phyloP scores from a whole-genome alignment of 441 rosid species.

The Populus tomentosa region DNA sequence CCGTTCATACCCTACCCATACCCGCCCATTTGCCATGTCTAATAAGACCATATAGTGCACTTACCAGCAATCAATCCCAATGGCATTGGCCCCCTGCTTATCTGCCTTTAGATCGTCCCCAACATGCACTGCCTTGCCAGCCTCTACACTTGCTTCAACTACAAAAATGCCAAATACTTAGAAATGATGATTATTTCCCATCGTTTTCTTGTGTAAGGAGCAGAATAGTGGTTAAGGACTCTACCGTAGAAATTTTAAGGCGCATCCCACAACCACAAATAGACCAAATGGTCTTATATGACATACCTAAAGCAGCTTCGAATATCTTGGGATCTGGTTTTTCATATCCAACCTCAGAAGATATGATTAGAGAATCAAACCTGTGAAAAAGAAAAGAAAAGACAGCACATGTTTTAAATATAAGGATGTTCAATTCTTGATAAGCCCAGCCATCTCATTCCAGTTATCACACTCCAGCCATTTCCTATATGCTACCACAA shows the following conservation, averaged over 20 bases:
- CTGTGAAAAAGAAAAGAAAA: slow-evolving; percentile 33
- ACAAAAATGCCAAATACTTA: slow-evolving; percentile 9
- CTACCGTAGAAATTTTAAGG: not conserved
- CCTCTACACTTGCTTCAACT: slow-evolving; percentile 54
- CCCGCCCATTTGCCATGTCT: not conserved
- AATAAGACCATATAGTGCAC: not conserved
- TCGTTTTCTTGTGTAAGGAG: not conserved
- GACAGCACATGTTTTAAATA: not conserved
- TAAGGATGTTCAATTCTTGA: not conserved
- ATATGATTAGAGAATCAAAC: slow-evolving; percentile 76
- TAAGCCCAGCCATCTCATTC: not conserved
- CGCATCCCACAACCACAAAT: not conserved
- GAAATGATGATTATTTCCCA: not conserved
- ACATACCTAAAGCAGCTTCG: slow-evolving; percentile 63
- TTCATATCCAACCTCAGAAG: slow-evolving; percentile 80
- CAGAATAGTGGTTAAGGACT: not conserved
- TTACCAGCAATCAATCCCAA: slow-evolving; percentile 80
- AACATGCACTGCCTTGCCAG: slow-evolving; percentile 56
- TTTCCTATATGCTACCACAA: not conserved
- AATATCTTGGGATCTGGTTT: slow-evolving; percentile 76
- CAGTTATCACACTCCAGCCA: not conserved
- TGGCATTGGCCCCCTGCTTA: slow-evolving; percentile 60
- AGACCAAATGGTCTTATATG: not conserved
- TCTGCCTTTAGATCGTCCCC: slow-evolving; percentile 82
- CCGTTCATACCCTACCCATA: not conserved